phyloP scores from a whole-genome alignment of 1,139 yeast species.

The Saccharomyces hybrid region DNA sequence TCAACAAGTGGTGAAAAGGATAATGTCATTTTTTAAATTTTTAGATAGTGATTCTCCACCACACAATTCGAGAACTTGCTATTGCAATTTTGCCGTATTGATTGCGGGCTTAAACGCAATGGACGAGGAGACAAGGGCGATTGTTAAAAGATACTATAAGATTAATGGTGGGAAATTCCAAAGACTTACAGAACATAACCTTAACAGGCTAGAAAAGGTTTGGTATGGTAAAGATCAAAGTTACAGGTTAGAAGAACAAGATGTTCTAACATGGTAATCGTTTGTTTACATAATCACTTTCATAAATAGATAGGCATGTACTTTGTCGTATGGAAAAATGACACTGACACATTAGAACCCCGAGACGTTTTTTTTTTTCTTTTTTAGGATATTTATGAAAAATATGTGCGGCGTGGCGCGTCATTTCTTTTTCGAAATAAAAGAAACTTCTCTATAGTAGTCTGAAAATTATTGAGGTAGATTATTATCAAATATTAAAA shows the following conservation, averaged over 20 bases:
- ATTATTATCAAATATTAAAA: background rate
- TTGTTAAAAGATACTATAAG: conserved; percentile 36
- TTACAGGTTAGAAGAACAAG: conserved; percentile 28
- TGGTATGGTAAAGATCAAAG: conserved; percentile 27
- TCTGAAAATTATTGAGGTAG: background rate
- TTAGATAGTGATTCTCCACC: conserved; percentile 33
- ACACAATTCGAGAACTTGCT: conserved; percentile 32
- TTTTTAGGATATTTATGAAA: background rate
- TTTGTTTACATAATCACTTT: background rate
- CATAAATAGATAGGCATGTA: no score
- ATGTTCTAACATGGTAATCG: conserved; percentile 30
- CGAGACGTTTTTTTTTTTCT: background rate
- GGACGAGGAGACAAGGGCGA: conserved; percentile 37
- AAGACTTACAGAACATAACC: conserved; percentile 29
- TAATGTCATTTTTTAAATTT: conserved; percentile 37
- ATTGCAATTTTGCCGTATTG: conserved; percentile 57
- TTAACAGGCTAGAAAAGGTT: conserved; percentile 29
- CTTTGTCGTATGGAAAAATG: background rate
- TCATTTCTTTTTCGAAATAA: background rate
- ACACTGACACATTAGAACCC: background rate
- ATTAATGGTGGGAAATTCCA: conserved; percentile 28
- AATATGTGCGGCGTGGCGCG: background rate
- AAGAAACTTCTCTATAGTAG: background rate
- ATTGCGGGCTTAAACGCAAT: conserved; percentile 53
- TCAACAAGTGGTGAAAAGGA: conserved; percentile 43